Conservation (phyloP, 140 eudicot species). For the Oenanthe javanica region DNA sequence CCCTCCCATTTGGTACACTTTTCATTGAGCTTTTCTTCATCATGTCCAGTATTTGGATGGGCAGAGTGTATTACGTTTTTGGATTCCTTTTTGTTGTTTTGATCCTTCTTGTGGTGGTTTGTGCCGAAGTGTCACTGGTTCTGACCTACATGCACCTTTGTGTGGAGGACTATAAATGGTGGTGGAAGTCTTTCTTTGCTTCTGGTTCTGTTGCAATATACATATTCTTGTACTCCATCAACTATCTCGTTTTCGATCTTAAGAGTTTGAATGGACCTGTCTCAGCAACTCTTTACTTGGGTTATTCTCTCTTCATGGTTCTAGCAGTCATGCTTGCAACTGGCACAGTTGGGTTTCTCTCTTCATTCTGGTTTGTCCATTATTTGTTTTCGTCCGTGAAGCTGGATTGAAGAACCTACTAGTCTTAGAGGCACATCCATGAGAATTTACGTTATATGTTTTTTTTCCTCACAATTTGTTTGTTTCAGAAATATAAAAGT, state of each 20-base stretch:
- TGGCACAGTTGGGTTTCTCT: conserved; percentile 88
- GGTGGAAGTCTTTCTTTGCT: conserved; percentile 99
- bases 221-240: conserved; percentile 77
- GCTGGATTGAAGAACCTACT: conserved; percentile 41
- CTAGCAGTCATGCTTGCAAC: conserved; percentile 86
- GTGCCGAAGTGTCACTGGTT: conserved; percentile 95
- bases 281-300: conserved; percentile 89
- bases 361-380: conserved; percentile 92
- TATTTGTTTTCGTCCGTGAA: conserved; percentile 90
- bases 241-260: conserved; percentile 80
- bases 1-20: conserved; percentile 77
- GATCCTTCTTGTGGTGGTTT: conserved; percentile 84
- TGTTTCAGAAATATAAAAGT: too few relatives aligned
- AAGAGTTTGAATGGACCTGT: conserved; percentile 94
- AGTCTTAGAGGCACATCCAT: background rate
- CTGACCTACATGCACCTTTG: conserved; percentile 96
- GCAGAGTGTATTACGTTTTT: conserved; percentile 87
- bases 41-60: conserved; percentile 99
- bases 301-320: conserved; percentile 96
- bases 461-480: background rate
- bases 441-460: background rate
- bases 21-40: conserved; percentile 97
- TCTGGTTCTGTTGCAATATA: conserved; percentile 93
- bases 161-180: conserved; percentile 95
- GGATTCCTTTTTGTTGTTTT: conserved; percentile 80